Evolutionary conservation across 129 eudicot species (phyloP).

Genomic region (Pulicaria dysenterica): DNA sequence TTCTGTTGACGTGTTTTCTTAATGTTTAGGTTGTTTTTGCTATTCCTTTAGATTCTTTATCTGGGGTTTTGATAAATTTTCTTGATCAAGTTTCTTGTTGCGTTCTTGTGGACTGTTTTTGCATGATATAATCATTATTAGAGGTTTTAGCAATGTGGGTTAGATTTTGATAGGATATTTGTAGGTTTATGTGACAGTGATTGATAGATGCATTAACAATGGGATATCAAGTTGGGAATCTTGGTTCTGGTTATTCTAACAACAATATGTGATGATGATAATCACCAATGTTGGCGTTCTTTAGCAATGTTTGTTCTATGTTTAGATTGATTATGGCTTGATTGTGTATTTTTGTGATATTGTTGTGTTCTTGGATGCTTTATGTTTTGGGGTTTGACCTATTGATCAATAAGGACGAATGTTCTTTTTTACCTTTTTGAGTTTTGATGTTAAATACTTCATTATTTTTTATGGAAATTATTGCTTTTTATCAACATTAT

Average conservation of each 20-base stretch:
- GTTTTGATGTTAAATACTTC: constrained; percentile 7
- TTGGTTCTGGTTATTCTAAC: background rate
- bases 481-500: background rate
- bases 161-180: constrained; percentile 8
- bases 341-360: background rate
- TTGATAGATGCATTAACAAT: constrained; percentile 27
- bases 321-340: constrained; percentile 11
- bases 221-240: constrained; percentile 25
- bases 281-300: constrained; percentile 15
- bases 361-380: constrained; percentile 5
- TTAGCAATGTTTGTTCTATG: constrained; percentile 4
- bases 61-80: constrained; percentile 12
- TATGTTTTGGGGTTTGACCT: constrained; percentile 19
- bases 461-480: constrained; percentile 1
- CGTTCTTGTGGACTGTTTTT: constrained; percentile 24
- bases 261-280: background rate
- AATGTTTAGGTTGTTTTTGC: constrained; percentile 9
- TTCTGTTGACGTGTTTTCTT: constrained; percentile 15
- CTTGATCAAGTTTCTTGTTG: constrained; percentile 25
- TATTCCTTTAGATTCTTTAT: background rate
- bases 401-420: constrained; percentile 1
- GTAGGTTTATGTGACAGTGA: constrained; percentile 6
- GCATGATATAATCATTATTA: constrained; percentile 28
- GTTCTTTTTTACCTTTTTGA: background rate
- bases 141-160: constrained; percentile 39